These are phyloP conservation scores for Colletotrichum nymphaeae DNA, from an alignment of 2,329 filamentous ascomycete species.

Conservation along the genomic window DNA sequence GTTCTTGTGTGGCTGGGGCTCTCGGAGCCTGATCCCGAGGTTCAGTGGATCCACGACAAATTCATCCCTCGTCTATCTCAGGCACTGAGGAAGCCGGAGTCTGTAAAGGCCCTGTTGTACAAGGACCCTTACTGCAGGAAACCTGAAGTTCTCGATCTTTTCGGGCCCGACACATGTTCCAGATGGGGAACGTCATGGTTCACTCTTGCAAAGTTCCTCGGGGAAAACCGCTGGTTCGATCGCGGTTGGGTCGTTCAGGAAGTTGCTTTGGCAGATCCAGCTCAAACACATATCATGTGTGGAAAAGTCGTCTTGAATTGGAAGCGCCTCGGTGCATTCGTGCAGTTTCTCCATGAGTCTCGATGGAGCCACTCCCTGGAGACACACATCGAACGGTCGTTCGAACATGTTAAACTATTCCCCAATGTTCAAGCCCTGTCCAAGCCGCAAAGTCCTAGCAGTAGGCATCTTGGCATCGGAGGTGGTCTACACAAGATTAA, in stretches of 20 bases:
- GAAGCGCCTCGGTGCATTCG: conserved; percentile 14
- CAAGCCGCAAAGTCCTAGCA: too few relatives aligned
- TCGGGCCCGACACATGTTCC: conserved; percentile 1
- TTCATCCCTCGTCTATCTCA: not conserved
- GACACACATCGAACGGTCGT: not conserved
- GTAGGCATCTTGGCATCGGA: too few relatives aligned
- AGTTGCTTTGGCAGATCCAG: conserved; percentile 26
- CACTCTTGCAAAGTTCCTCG: not conserved
- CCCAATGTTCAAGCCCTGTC: too few relatives aligned
- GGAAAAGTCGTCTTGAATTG: conserved; percentile 17
- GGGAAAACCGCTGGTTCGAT: conserved; percentile 27
- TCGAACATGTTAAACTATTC: too few relatives aligned
- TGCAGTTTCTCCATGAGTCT: not conserved
- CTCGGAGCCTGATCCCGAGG: not conserved
- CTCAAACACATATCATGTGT: conserved; percentile 26
- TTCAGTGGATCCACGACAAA: conserved; percentile 12
- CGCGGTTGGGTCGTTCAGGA: conserved; percentile 39
- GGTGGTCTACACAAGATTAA: too few relatives aligned
- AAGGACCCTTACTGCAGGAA: not conserved
- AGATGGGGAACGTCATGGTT: conserved; percentile 1
- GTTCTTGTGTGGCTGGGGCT: conserved; percentile 35
- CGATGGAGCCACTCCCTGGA: not conserved
- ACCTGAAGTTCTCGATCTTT: too few relatives aligned
- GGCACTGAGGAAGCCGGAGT: not conserved
- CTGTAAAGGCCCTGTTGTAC: not conserved